Evolutionary conservation across 1,284 basidiomycete species (phyloP), one percentile per base, ranked within the genome.

Genomic region (Xerocomus minutiporus): DNA sequence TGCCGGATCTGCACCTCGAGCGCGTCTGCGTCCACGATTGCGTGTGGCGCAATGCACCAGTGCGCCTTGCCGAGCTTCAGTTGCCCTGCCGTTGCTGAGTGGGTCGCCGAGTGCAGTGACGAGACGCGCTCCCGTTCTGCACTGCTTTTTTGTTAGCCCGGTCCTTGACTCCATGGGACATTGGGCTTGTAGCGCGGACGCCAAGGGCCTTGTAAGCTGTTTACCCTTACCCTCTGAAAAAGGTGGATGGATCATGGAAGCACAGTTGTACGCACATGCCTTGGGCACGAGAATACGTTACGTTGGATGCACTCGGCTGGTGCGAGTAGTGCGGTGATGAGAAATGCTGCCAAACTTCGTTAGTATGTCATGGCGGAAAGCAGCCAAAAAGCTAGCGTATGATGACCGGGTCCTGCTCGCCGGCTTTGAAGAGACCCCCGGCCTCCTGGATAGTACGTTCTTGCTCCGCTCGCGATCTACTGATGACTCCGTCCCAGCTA

Each of bases 91-190:
- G 76, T 73, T 52, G 17, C 74, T 62, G 32, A 83, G 62, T 2
- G 82, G 81, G 65, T 88, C 83, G 25, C 25, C 25, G 0, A 78
- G 71, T 6, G 81, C 82, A 0, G 67, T 65, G 46, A 81, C 75
- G 13, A 85, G 71, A 26, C 79, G 78, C 2, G 78, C 82, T 71
- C 1, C 77, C 79, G 3, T 92, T 95, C 65, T 77, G 73, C 54
- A 83, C 84, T 0, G 91, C 91, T 70, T 96, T 97, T 72, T 26
- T 26, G 25, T 84, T 88, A 50, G 75, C 72, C 1, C 91, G 86
- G 64, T 96, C 93, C 49, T 79, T 79, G 54, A 83, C 80, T 91
- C 25, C 25, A 26, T 17, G 17, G 17, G 17, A 17, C 92, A 96
- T 58, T 86, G 87, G 0, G 72, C 79, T 55, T 78, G 79, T 1